These are phyloP conservation scores for Gossypium turneri DNA, from an alignment of 345 rosid species.

Conservation along the genomic window DNA sequence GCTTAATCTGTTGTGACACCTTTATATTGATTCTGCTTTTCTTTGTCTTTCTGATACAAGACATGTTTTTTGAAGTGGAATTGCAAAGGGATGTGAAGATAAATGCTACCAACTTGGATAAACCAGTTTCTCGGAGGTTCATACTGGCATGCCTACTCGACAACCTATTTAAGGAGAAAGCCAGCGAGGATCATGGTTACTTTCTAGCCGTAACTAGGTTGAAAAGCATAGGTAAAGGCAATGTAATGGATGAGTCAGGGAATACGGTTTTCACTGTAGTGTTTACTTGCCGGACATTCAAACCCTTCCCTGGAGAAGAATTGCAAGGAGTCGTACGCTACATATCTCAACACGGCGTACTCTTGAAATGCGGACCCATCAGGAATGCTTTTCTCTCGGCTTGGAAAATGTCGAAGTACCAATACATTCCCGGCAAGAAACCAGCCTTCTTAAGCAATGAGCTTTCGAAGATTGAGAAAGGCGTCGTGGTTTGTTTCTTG, in stretches of 20 bases:
- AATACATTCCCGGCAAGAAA: slow-evolving; percentile 15
- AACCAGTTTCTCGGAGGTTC: slow-evolving; percentile 1
- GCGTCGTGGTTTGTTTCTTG: slow-evolving; percentile 24
- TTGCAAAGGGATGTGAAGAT: slow-evolving; percentile 20
- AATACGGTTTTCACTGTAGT: slow-evolving; percentile 4
- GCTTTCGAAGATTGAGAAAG: slow-evolving; percentile 26
- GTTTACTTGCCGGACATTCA: slow-evolving; percentile 30
- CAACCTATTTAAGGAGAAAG: slow-evolving; percentile 21
- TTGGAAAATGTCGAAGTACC: slow-evolving; percentile 31
- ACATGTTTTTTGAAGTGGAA: slow-evolving; percentile 31
- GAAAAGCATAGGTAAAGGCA: slow-evolving; percentile 25
- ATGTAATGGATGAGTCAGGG: slow-evolving; percentile 6
- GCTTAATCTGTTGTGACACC: not conserved
- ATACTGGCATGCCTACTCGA: slow-evolving; percentile 22
- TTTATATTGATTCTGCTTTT: not conserved
- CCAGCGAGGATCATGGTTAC: slow-evolving; percentile 27
- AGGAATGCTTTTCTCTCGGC: slow-evolving; percentile 26
- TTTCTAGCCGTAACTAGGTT: slow-evolving; percentile 33
- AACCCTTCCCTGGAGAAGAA: slow-evolving; percentile 25
- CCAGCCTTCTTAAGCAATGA: slow-evolving; percentile 24
- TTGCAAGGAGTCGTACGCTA: slow-evolving; percentile 28
- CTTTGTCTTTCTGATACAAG: slow-evolving; percentile 8
- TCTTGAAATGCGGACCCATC: slow-evolving; percentile 31
- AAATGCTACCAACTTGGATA: slow-evolving; percentile 15
- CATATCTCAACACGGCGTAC: slow-evolving; percentile 10